Evolutionary conservation across 345 rosid genomes (phyloP).

Genomic region (Sonneratia alba): DNA sequence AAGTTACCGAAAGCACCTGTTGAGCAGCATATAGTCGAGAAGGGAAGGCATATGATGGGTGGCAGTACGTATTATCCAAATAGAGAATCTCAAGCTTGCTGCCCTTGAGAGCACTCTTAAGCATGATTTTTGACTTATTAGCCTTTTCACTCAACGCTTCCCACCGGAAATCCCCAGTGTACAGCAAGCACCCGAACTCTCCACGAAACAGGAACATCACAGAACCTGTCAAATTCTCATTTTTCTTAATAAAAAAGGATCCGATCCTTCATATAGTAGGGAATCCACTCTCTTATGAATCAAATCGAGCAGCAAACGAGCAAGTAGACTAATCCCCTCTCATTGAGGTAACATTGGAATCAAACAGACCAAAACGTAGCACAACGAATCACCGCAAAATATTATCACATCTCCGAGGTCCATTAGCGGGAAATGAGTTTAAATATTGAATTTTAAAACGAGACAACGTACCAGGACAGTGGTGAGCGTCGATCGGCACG

Average conservation of each 20-base stretch:
- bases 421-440: neutral
- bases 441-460: neutral
- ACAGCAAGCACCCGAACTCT: slow-evolving; percentile 59
- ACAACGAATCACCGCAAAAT: neutral
- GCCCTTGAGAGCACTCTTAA: slow-evolving; percentile 34
- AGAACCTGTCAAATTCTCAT: slow-evolving; percentile 28
- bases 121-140: slow-evolving; percentile 22
- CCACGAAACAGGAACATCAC: slow-evolving; percentile 76
- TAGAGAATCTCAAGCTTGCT: slow-evolving; percentile 38
- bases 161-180: slow-evolving; percentile 78
- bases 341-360: neutral
- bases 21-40: slow-evolving; percentile 43
- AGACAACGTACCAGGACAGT: slow-evolving; percentile 48
- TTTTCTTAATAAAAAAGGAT: neutral
- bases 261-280: neutral
- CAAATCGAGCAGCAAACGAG: slow-evolving; percentile 8
- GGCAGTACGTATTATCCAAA: slow-evolving; percentile 73
- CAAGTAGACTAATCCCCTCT: neutral
- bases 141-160: slow-evolving; percentile 25
- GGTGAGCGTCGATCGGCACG: slow-evolving; percentile 61
- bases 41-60: slow-evolving; percentile 56
- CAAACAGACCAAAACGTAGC: neutral
- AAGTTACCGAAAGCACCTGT: slow-evolving; percentile 25
- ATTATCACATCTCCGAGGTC: neutral
- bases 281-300: neutral